Evolutionary conservation across 805 yeast genomes (phyloP), one percentile per base, ranked within the genome.

Genomic region (Candida khao-thaluensis): DNA sequence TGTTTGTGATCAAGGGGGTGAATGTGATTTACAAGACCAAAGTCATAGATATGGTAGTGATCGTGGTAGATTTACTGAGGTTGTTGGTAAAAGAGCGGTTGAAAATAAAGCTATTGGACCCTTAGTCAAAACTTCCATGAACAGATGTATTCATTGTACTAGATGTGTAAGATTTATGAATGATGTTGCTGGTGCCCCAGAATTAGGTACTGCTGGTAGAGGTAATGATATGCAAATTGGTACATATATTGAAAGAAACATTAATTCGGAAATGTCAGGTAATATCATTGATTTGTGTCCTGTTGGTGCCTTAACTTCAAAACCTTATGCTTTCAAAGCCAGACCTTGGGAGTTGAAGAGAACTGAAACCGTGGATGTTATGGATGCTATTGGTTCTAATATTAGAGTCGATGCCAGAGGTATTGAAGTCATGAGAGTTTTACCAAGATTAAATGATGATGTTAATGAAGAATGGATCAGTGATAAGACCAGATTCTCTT

Each of bases 201-300:
- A 87, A 64, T 77, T 86, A 47, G 95, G 95, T 52, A 78, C 91
- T 42, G 60, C 90, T 29, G 95, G 95, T 45, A 82, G 95, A 66
- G 95, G 95, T 56, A 86, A 86, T 62, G 95, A 86, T 57, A 76
- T 87, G 81, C 95, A 86, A 69, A 86, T 86, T 56, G 95, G 95
- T 50, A 86, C 95, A 21, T 86, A 85, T 60, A 79, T 87, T 45
- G 90, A 85, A 65, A 76, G 89, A 66, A 85, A 85, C 62, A 76
- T 86, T 56, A 84, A 85, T 66, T 75, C 89, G 7, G 95, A 86
- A 67, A 67, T 86, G 69, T 81, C 90, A 34, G 95, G 95, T 56
- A 86, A 86, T 68, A 81, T 86, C 49, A 78, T 87, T 49, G 95
- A 86, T 61, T 73, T 86, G 51, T 86, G 41, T 69, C 95, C 95